Evolutionary conservation across 1,284 basidiomycete species (phyloP), one percentile per base, ranked within the genome.

Genomic region (Cystobasidium slooffiae): DNA sequence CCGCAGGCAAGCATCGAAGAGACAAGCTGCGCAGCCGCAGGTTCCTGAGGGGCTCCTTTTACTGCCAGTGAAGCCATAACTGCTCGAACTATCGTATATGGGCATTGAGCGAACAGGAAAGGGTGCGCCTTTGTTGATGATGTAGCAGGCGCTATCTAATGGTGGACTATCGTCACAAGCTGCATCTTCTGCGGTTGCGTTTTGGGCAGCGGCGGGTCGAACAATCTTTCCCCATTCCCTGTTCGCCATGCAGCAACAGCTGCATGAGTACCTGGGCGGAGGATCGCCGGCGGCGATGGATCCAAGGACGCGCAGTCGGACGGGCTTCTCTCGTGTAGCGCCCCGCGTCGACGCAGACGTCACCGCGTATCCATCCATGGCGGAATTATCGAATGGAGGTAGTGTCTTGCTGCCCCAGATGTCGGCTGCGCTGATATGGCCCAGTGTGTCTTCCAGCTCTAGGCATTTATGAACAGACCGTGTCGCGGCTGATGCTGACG

Each of bases 341-440:
- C 20, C n/a, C 6, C n/a, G 14, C 12, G 66, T 68, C 39, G 14
- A 24, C 6, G 39, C 12, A 14, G 66, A 68, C 14, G 66, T 56
- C 3, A 68, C 66, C 7, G 66, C 66, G 53, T n/a, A 68, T 37
- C 66, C 66, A 46, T 68, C 66, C 66, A 68, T 68, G 7, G 66
- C 66, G 10, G 52, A 56, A 49, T 68, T 68, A 41, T 68, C 66
- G 9, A 56, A 68, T n/a, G 66, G 52, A 14, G 66, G 66, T 39
- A 68, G 41, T 5, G 22, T 44, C 39, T 37, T 55, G 49, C 20
- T 44, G 20, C 49, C 24, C 14, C 5, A 22, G 10, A 68, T 39
- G 18, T 68, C 65, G n/a, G n/a, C 43, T 68, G 22, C 22, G 52
- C 39, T 20, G 22, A 12, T 47, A 68, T 56, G 37, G 18, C 22